Evolutionary conservation across 2,329 filamentous ascomycete species (phyloP), one percentile per base, ranked within the genome.

Genomic region (Fusarium camptoceras): DNA sequence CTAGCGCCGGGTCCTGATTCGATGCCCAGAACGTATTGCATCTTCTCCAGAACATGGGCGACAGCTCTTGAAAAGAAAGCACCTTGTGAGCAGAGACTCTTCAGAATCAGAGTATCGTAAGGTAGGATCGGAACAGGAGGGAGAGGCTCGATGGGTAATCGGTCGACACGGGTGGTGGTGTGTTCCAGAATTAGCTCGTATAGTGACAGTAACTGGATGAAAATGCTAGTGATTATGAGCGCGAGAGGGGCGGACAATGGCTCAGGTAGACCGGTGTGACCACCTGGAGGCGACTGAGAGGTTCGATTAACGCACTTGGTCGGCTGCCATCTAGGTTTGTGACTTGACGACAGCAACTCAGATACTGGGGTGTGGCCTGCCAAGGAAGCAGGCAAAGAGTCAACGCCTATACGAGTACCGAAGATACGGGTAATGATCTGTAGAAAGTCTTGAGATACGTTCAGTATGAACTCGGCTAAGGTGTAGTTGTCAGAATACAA

Each of bases 1-100:
- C 15, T 16, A 0, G 7, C 8, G 0, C 18, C 15, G 1, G 1
- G 2, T 10, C 4, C 14, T 2, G 18, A 28, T 0, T 16, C 41
- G 5, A 18, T 22, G 3, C 56, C 56, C 5, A 59, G 8, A 0
- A 31, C 56, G 14, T 11, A 24, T 30, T 59, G 49, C 0, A 8
- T 59, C 0, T 14, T 44, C 6, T 55, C 39, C 0, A 59, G 11
- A 1, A 55, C 5, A 16, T 41, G n/a, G 1, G 37, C 28, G 0
- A 20, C 24, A 1, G 31, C 10, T 6, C 55, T 15, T 0, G 28
- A 44, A 1, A 59, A 59, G 11, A 59, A 31, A 24, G 55, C 43
- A 0, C 49, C 49, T n/a, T 59, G 56, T 0, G 28, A 18, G 5
- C 28, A 55, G 2, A 51, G 37, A 18, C 18, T 37, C 5, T 59